phyloP scores from a whole-genome alignment of 306 rosid species.

The Lotus japonicus region DNA sequence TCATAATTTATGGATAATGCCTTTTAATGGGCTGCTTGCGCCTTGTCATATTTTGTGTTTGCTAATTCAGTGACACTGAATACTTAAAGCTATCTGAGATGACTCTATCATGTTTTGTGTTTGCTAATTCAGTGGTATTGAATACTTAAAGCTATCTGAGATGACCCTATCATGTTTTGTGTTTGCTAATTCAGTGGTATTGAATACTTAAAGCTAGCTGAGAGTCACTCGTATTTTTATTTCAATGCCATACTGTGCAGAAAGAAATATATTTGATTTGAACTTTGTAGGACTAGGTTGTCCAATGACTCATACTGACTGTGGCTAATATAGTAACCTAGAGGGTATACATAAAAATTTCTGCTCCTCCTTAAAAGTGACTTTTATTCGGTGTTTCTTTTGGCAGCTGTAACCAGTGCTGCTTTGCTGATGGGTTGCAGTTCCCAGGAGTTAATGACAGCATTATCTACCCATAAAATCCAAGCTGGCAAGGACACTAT shows the following conservation, averaged over 20 bases:
- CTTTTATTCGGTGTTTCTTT: slow-evolving; percentile 16
- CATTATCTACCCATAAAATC: slow-evolving; percentile 49
- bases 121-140: not conserved
- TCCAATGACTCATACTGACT: slow-evolving; percentile 3
- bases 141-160: too few relatives aligned
- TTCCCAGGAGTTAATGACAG: slow-evolving; percentile 50
- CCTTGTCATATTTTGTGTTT: not conserved
- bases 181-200: too few relatives aligned
- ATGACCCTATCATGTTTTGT: not conserved
- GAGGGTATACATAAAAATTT: not conserved
- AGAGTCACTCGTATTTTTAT: not conserved
- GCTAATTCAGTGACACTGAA: not conserved
- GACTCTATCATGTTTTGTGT: not conserved
- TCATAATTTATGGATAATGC: not conserved
- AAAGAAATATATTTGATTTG: not conserved
- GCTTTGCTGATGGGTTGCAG: slow-evolving; percentile 79
- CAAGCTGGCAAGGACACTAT: slow-evolving; percentile 57
- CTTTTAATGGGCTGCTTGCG: slow-evolving; percentile 3
- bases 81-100: too few relatives aligned
- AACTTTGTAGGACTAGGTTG: not conserved
- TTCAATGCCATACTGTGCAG: not conserved
- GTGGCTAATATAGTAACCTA: not conserved
- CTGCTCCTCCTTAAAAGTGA: slow-evolving; percentile 14
- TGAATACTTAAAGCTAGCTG: not conserved
- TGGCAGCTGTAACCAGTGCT: slow-evolving; percentile 67